Evolutionary conservation across 495 filamentous ascomycete species (phyloP), one percentile per base, ranked within the genome.

Genomic region (Xylaria cubensis): DNA sequence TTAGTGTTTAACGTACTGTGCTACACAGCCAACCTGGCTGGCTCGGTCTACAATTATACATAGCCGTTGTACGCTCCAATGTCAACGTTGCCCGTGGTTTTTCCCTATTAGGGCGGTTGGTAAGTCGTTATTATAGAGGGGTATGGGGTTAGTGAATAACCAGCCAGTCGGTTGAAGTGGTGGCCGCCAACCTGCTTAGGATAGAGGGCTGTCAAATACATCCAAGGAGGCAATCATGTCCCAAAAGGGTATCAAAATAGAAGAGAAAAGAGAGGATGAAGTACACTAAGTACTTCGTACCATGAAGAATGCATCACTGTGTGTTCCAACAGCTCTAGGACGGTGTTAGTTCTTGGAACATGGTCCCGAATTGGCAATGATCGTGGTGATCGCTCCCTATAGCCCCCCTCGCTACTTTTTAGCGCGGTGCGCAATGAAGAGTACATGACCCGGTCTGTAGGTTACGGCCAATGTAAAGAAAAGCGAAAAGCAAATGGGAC

Each of bases 361-460:
- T 7, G 3, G 21, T 64, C 39, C 36, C n/a, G 39, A 44, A 44
- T 24, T 15, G 39, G 61, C 7, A 64, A 44, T 64, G 15, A 4
- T 17, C 12, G 17, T 29, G 36, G 13, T 29, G 61, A 64, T 64
- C 61, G 26, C 24, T 42, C 42, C 21, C n/a, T 63, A 24, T 26
- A 13, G 61, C 36, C 36, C 61, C 58, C 61, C 32, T 64, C 61
- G 21, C 61, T 61, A n/a, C 58, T 10, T 10, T 32, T 61, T 61
- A 61, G 58, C 58, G 58, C n/a, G 26, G 26, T 29, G 26, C 26
- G 26, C 26, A 29, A 29, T 29, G 26, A 29, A 29, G 26, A 29
- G 39, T 42, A 42, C 39, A 46, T 46, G 42, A 0, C 13, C 42
- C 42, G 15, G 44, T 48, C n/a, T 51, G 48, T 21, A 51, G 48